Conservation (phyloP, 2,329 filamentous ascomycete species). For the Claviceps sp. region DNA sequence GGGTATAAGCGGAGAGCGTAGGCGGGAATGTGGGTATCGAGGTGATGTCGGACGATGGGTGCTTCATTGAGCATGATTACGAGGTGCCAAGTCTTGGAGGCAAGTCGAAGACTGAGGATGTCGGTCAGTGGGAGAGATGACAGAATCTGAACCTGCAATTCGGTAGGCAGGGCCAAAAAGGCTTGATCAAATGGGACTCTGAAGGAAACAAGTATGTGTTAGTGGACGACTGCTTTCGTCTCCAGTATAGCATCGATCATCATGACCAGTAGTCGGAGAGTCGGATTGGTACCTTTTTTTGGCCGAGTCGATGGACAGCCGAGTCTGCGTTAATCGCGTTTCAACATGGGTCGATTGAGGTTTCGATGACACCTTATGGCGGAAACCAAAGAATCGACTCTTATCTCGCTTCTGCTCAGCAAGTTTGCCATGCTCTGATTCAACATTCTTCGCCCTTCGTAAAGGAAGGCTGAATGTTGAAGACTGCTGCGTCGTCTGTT, state of each 20-base stretch:
- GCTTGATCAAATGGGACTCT: conserved; percentile 39
- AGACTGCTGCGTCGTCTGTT: conserved; percentile 29
- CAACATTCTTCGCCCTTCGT: conserved; percentile 23
- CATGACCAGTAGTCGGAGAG: not conserved
- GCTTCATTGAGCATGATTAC: conserved; percentile 47
- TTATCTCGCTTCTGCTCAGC: conserved; percentile 28
- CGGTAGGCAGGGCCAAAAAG: conserved; percentile 45
- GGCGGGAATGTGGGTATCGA: conserved; percentile 44
- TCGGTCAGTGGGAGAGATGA: conserved; percentile 46
- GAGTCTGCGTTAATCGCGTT: conserved; percentile 3
- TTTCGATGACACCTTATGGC: conserved; percentile 26
- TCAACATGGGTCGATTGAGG: conserved; percentile 11
- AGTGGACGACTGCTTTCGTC: conserved; percentile 5
- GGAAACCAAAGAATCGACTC: conserved; percentile 27
- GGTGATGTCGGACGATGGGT: conserved; percentile 47
- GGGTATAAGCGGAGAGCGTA: conserved; percentile 50
- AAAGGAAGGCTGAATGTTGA: conserved; percentile 39
- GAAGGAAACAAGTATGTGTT: conserved; percentile 8
- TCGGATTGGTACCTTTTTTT: conserved; percentile 18
- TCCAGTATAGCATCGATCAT: not conserved
- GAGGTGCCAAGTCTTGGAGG: conserved; percentile 45
- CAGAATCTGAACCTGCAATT: conserved; percentile 51
- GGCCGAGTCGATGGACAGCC: conserved; percentile 14
- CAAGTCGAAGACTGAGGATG: conserved; percentile 43
- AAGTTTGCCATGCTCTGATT: conserved; percentile 17